Evolutionary conservation across 2,329 filamentous ascomycete genomes (phyloP), one percentile per base, ranked within the genome.

Genomic region (Colletotrichum tamarilloi): DNA sequence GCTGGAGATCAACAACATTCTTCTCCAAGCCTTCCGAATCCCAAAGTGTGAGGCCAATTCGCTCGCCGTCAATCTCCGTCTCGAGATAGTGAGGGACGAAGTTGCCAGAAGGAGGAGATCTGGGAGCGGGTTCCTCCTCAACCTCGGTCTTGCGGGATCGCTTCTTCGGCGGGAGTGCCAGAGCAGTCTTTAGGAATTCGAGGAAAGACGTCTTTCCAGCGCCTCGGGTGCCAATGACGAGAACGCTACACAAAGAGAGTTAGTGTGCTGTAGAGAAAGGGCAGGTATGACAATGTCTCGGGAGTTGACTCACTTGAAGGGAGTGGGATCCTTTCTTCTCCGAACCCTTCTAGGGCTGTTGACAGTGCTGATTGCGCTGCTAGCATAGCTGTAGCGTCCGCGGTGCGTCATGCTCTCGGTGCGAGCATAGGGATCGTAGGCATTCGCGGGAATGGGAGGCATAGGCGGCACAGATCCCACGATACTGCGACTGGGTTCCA

Each of bases 181-280:
- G 89, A 1, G 96, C 93, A 63, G 92, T 94, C 84, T 95, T 95
- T 77, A 99, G 91, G 81, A 99, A 98, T 77, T 98, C 94, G 80
- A 99, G 92, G 84, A 99, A 98, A 1, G 95, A 98, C 0, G 95
- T 97, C 86, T 99, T 99, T 82, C 97, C 97, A 8, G 94, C 93
- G 82, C 92, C 93, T 73, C 94, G 92, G 62, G 95, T 93, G 73
- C 97, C 97, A 78, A 98, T 91, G 74, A 99, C 92, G 73, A 99
- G 90, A 77, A 99, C 92, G 82, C 96, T 98, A 75, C 8, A 68
- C 12, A 62, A 26, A n/a, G 22, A 4, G 30, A 5, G 56, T 73
- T 38, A 67, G 65, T 8, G 42, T 62, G 49, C 35, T 42, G 24
- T 14, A 30, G 49, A 19, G 26, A 19, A 42, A 26, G 22, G 28